Evolutionary conservation across 164 flowering plant species (phyloP).

Genomic region (Tetracentron sinense): DNA sequence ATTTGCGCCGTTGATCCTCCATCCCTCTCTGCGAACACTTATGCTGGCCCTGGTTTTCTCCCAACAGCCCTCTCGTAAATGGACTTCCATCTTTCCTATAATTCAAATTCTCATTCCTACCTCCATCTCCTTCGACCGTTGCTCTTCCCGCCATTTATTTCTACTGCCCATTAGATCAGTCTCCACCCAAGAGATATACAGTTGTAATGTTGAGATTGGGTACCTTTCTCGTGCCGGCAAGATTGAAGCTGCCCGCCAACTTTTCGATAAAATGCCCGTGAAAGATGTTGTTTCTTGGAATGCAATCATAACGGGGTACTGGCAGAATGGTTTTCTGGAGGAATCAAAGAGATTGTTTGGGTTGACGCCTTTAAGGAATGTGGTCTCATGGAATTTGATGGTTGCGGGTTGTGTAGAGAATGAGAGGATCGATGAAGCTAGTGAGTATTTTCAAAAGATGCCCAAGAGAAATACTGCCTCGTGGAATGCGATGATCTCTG

Average conservation of each 20-base stretch:
- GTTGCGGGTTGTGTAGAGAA: conserved; percentile 42
- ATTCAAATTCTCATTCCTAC: conserved; percentile 9
- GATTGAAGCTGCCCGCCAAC: conserved; percentile 32
- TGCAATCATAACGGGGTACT: conserved; percentile 38
- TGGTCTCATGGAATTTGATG: conserved; percentile 53
- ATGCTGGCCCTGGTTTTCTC: too few species aligned
- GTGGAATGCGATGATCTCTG: conserved; percentile 43
- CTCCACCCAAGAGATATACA: conserved; percentile 27
- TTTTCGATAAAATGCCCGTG: conserved; percentile 38
- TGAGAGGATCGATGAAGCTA: conserved; percentile 37
- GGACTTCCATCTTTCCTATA: conserved; percentile 3
- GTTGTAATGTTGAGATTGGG: conserved; percentile 30
- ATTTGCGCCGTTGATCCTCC: too few species aligned
- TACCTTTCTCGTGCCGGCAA: conserved; percentile 25
- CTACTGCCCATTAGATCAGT: not conserved
- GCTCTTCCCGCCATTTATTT: conserved; percentile 5
- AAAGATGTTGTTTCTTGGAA: conserved; percentile 47
- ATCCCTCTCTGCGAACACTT: too few species aligned
- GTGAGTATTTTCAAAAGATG: conserved; percentile 32
- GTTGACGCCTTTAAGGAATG: conserved; percentile 37
- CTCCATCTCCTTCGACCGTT: conserved; percentile 4
- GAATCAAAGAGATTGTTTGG: conserved; percentile 37
- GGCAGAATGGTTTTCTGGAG: conserved; percentile 34
- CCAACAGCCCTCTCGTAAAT: too few species aligned
- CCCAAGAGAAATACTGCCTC: conserved; percentile 42